Conservation (phyloP, 2,329 filamentous ascomycete species). For the Dothistroma pini region DNA sequence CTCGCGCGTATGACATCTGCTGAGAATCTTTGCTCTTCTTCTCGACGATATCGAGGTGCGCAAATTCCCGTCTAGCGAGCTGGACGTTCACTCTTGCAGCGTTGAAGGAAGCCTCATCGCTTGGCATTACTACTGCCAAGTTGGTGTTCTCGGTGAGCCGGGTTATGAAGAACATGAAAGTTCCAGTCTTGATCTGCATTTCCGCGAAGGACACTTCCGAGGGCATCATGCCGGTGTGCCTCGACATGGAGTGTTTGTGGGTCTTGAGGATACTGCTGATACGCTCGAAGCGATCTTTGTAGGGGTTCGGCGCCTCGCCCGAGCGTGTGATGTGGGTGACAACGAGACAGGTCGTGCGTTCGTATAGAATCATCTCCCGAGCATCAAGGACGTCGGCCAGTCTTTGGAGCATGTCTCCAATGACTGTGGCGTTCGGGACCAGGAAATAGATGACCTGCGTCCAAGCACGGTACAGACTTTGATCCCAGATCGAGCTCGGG, state of each 20-base stretch:
- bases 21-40: constrained; percentile 30
- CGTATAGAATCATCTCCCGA: constrained; percentile 90
- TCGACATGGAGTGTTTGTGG: constrained; percentile 78
- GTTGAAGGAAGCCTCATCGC: constrained; percentile 88
- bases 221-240: constrained; percentile 75
- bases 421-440: constrained; percentile 86
- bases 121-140: constrained; percentile 84
- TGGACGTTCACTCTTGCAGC: constrained; percentile 85
- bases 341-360: constrained; percentile 91
- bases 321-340: constrained; percentile 86
- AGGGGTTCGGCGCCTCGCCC: constrained; percentile 72
- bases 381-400: constrained; percentile 85
- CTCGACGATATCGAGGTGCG: constrained; percentile 53
- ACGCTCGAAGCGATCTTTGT: constrained; percentile 87
- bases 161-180: constrained; percentile 90
- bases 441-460: constrained; percentile 96
- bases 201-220: constrained; percentile 77
- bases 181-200: constrained; percentile 73
- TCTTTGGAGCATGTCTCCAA: constrained; percentile 79
- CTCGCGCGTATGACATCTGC: constrained; percentile 10
- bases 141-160: constrained; percentile 98
- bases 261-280: constrained; percentile 98
- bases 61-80: constrained; percentile 78
- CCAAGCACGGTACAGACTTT: constrained; percentile 97
- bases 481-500: constrained; percentile 97